Evolutionary conservation across 225 moss, liverwort and hornwort species (phyloP).

Genomic region (Marchantia paleacea): DNA sequence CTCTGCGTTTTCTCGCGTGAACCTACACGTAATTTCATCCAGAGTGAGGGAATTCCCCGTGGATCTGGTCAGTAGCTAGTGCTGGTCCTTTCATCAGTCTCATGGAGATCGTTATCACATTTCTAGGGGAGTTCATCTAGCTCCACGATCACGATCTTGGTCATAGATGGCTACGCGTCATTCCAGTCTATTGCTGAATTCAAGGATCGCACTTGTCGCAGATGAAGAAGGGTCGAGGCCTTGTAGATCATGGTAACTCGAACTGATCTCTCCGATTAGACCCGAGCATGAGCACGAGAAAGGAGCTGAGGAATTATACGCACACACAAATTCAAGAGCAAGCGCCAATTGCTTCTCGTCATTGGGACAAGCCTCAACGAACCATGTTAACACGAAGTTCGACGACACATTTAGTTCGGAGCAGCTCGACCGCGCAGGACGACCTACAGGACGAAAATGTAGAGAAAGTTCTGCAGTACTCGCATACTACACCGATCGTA

Average conservation of each 20-base stretch:
- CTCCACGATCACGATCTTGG: not conserved
- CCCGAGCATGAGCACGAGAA: not conserved
- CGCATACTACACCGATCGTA: not conserved
- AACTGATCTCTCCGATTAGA: not conserved
- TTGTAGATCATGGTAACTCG: not conserved
- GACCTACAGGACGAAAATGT: not conserved
- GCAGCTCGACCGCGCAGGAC: not conserved
- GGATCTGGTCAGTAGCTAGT: not conserved
- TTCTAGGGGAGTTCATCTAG: not conserved
- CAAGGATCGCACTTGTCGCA: not conserved
- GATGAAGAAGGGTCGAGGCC: constrained; percentile 5
- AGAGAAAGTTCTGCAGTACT: not conserved
- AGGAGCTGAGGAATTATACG: not conserved
- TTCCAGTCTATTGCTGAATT: not conserved
- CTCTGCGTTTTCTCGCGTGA: too few relatives aligned
- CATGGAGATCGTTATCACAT: not conserved
- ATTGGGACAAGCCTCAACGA: not conserved
- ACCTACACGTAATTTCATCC: too few relatives aligned
- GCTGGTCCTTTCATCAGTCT: not conserved
- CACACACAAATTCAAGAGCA: not conserved
- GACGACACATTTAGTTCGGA: constrained; percentile 18
- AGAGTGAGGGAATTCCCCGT: not conserved
- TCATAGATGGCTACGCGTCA: not conserved
- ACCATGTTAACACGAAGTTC: constrained; percentile 19
- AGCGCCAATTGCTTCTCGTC: not conserved